These are phyloP conservation scores for Aureobasidium subglaciale DNA, from an alignment of 2,329 filamentous ascomycete genomes.

Conservation along the genomic window DNA sequence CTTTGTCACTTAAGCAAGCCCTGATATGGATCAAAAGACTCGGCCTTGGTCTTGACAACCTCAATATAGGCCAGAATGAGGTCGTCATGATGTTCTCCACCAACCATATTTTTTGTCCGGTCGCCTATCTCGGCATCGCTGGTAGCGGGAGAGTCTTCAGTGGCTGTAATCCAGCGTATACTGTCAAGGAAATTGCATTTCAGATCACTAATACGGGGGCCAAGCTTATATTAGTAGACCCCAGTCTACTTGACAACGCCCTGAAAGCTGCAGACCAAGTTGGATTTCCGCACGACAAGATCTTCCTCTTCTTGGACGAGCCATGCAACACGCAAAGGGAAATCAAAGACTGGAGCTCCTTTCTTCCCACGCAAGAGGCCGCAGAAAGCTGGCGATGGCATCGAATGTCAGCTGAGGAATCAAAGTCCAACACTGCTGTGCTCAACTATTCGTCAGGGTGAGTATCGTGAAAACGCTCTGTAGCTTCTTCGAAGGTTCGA, in stretches of 20 bases:
- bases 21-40: conserved; percentile 47
- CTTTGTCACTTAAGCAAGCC: conserved; percentile 42
- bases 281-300: conserved; percentile 35
- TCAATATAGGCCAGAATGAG: conserved; percentile 43
- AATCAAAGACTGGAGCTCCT: conserved; percentile 17
- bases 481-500: too few species aligned
- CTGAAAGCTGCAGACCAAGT: conserved; percentile 38
- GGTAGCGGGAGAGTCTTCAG: conserved; percentile 49
- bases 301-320: conserved; percentile 45
- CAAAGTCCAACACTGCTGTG: conserved; percentile 22
- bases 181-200: conserved; percentile 43
- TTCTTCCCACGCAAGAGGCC: background rate
- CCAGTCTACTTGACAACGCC: conserved; percentile 37
- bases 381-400: conserved; percentile 38
- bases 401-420: conserved; percentile 30
- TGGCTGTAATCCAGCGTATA: conserved; percentile 50
- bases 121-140: conserved; percentile 48
- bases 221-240: conserved; percentile 46
- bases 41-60: conserved; percentile 41
- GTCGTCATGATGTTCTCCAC: conserved; percentile 49
- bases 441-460: conserved; percentile 24
- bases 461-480: too few species aligned
- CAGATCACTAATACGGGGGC: conserved; percentile 47
- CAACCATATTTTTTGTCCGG: conserved; percentile 51
- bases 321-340: conserved; percentile 25